Conservation (phyloP, 805 yeast species). For the Schwanniomyces polymorphus region DNA sequence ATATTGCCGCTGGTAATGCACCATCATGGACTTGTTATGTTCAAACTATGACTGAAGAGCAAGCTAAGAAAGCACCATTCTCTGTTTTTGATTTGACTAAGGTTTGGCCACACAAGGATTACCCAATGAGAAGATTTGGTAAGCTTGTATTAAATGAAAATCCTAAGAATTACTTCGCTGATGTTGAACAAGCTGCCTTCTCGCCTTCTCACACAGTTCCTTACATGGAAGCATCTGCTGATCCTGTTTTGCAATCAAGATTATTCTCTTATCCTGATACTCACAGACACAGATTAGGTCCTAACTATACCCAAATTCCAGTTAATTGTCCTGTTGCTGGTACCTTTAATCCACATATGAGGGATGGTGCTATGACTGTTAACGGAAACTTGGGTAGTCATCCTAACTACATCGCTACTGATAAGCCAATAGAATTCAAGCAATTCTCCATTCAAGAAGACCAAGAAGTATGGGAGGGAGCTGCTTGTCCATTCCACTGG, state of each 20-base stretch:
- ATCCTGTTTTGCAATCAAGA: constrained; percentile 76
- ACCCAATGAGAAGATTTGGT: constrained; percentile 86
- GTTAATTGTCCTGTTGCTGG: constrained; percentile 74
- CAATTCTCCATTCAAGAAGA: constrained; percentile 53
- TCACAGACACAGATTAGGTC: constrained; percentile 73
- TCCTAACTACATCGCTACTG: constrained; percentile 71
- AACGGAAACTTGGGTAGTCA: constrained; percentile 68
- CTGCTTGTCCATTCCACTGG: constrained; percentile 89
- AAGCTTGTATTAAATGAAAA: constrained; percentile 76
- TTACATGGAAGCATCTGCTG: constrained; percentile 73
- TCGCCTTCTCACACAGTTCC: constrained; percentile 74
- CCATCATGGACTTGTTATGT: constrained; percentile 87
- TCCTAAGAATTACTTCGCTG: constrained; percentile 86
- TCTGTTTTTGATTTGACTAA: constrained; percentile 89
- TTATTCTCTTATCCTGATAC: constrained; percentile 76
- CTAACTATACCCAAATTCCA: constrained; percentile 81
- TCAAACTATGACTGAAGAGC: constrained; percentile 83
- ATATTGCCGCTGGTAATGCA: constrained; percentile 72
- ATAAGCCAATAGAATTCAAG: constrained; percentile 50
- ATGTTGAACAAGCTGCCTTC: constrained; percentile 60
- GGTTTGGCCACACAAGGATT: constrained; percentile 87
- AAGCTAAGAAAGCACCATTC: constrained; percentile 73
- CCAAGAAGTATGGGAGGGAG: constrained; percentile 81
- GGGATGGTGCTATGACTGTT: constrained; percentile 77
- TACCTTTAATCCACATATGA: constrained; percentile 61